phyloP scores from a whole-genome alignment of 306 rosid species.

The Quercus suber region DNA sequence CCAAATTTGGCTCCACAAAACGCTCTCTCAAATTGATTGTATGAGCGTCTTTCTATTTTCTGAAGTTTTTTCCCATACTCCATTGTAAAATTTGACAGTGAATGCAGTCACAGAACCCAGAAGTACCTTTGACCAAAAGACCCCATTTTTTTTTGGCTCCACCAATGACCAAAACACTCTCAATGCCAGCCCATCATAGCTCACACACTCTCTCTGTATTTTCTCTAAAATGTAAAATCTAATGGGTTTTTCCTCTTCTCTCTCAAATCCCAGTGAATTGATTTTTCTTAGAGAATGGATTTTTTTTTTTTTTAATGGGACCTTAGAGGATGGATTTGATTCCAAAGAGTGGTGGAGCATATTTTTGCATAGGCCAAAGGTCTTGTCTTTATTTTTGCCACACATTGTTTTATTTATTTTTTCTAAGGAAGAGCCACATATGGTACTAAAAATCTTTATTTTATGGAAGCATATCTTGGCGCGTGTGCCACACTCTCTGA shows the following conservation, averaged over 20 bases:
- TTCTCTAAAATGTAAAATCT: background rate
- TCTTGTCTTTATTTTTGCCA: background rate
- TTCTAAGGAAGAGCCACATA: no score
- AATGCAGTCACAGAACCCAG: no score
- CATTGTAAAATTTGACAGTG: no score
- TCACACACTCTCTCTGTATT: background rate
- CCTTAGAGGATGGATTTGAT: background rate
- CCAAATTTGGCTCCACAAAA: no score
- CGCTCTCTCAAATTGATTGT: no score
- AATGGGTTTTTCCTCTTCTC: background rate
- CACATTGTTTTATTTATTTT: background rate
- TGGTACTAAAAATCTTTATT: background rate
- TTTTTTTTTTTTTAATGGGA: background rate
- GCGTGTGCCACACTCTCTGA: background rate
- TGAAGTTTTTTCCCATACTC: no score
- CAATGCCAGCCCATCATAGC: conserved; percentile 15
- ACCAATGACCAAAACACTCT: background rate
- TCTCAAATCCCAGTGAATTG: conserved; percentile 4
- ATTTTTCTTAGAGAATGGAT: background rate
- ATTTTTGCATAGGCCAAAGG: background rate
- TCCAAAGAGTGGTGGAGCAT: conserved; percentile 11
- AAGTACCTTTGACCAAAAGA: no score
- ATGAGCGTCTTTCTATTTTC: no score
- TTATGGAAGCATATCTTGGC: background rate
- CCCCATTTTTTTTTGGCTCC: conserved; percentile 7